Base-by-base conservation (phyloP, 2,329 filamentous ascomycete genomes). In the Bimuria novae-zelandiae region DNA sequence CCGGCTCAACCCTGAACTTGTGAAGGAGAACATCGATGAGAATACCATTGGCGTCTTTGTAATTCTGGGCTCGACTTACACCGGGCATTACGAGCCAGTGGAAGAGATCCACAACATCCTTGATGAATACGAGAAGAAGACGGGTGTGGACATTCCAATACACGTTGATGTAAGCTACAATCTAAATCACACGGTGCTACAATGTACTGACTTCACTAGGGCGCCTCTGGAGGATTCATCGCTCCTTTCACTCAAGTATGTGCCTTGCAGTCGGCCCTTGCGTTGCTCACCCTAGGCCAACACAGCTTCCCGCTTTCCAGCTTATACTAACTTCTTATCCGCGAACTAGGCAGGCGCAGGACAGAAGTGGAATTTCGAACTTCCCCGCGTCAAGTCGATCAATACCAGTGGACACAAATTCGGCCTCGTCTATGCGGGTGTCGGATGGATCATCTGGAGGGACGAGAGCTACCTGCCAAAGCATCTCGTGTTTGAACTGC, bases 41-140 rank as follows among this genome's bases (percentile, higher is more conserved):
- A 90, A 90, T 60, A 90, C 88, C 0, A 89, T 90, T 60, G 88
- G 88, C n/a, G 76, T 90, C 0, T 90, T 89, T 63, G 84, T 88
- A 0, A 90, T 90, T 48, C 65, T 90, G 4, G 87, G 88, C 3
- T 86, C 81, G 45, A 90, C 88, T 0, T 90, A 90, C 60, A 90
- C 88, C 0, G 87, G 88, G 0, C 86, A 90, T 64, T 90, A 86
- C 57, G 87, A 90, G 70, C 86, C 87, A 0, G 86, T 90, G 0
- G 83, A 89, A 67, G 83, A 86, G 62, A 82, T 90, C 17, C 84
- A 82, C 17, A 79, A 84, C 16, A 80, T 89, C 11, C 75, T 90
- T 2, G 85, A 89, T 56, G 77, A 83, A 37, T 86, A 81, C 44
- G 78, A 89, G 68, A 76, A 80, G 49, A 75, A 84, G 65, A 87